Evolutionary conservation across 2,329 filamentous ascomycete species (phyloP), one percentile per base, ranked within the genome.

Genomic region (Apiospora hydei): DNA sequence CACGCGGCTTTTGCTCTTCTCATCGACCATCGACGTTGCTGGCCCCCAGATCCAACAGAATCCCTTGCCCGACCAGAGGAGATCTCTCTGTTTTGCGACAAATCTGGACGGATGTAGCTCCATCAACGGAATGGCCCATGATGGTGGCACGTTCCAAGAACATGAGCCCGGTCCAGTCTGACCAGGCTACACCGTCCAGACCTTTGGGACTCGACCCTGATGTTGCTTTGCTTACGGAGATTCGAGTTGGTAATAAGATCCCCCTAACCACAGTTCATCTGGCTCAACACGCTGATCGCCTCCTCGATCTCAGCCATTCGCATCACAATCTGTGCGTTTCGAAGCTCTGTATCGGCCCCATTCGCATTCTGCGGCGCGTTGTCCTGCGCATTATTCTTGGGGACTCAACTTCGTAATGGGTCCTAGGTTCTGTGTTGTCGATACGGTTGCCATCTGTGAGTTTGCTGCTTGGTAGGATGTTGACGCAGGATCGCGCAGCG

Each of bases 101-200:
- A 6, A 90, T 84, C 76, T 92, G 89, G 1, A 91, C 85, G 0
- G 88, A 85, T 0, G 90, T 92, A 11, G 90, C 90, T 2, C 89
- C 90, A 24, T 91, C 91, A 75, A 93, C 93, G 1, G 89, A 91
- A 77, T 93, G 91, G 0, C 91, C 90, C 75, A 91, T 88, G 72
- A 88, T 84, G 0, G 90, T 92, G 24, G 91, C 87, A 68, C 88
- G 85, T 41, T 87, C 81, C 5, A 89, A 80, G 71, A 88, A 85
- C 72, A 93, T 87, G 3, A 88, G 82, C 2, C 83, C 82, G 72
- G 85, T 84, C 91, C 90, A 93, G 13, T 82, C 80, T 0, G 79
- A 74, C 90, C 90, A 93, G 70, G 84, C 75, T 47, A 88, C 78
- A 0, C 88, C 89, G 4, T 86, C 81, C 0, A 92, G 82, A 0